These are phyloP conservation scores for Claviceps sp. DNA, from an alignment of 2,329 filamentous ascomycete genomes.

Conservation along the genomic window DNA sequence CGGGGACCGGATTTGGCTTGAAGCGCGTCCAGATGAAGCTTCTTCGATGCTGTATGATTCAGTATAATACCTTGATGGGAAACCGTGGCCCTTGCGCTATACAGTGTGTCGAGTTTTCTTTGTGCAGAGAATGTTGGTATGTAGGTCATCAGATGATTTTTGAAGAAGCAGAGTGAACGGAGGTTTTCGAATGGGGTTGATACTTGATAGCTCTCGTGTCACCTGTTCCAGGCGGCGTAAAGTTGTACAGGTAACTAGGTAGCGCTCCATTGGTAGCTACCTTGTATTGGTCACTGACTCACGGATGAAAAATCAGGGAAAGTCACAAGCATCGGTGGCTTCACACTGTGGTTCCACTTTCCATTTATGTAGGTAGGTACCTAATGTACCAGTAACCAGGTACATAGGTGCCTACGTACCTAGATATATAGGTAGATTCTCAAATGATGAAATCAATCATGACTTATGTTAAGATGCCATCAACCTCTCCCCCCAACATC, in stretches of 20 bases:
- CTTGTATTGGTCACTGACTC: neutral
- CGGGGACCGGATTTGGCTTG: neutral
- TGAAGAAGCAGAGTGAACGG: constrained; percentile 14
- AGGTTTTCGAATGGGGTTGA: constrained; percentile 7
- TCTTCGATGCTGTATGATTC: neutral
- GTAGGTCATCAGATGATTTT: constrained; percentile 14
- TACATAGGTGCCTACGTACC: neutral
- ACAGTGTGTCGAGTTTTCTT: constrained; percentile 1
- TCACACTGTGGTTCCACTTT: neutral
- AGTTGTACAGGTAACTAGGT: neutral
- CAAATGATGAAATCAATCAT: neutral
- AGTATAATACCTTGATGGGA: neutral
- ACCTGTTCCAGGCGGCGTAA: constrained; percentile 19
- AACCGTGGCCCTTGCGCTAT: constrained; percentile 1
- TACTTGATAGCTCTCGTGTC: constrained; percentile 17
- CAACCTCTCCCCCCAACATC: too few species aligned
- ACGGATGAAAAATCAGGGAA: neutral
- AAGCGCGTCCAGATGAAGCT: neutral
- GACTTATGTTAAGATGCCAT: too few species aligned
- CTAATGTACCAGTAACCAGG: too few species aligned
- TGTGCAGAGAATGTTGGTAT: constrained; percentile 9
- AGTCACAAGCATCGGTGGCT: neutral
- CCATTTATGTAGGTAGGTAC: neutral
- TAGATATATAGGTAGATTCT: neutral
- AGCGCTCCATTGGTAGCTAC: neutral